A percentile compares a stretch with the other conserved stretches of the same genome.
These are phyloP conservation scores for Hypoxylon sp. DNA, from an alignment of 2,329 filamentous ascomycete genomes.

Conservation along the genomic window DNA sequence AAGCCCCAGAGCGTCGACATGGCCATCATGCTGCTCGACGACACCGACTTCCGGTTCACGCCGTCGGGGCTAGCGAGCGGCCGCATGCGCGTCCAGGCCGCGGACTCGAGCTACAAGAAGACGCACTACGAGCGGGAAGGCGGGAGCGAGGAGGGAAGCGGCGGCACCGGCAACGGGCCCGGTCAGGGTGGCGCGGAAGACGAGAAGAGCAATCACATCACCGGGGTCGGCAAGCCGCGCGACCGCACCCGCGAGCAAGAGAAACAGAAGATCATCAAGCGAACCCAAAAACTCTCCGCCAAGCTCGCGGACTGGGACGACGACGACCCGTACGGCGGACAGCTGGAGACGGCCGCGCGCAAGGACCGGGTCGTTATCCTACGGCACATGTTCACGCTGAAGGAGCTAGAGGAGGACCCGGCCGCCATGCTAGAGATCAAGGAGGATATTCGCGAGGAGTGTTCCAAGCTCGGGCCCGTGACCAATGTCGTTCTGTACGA, in stretches of 20 bases:
- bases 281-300: constrained; percentile 90
- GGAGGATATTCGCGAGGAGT: constrained; percentile 93
- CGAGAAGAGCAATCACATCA: constrained; percentile 55
- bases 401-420: constrained; percentile 88
- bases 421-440: constrained; percentile 90
- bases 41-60: constrained; percentile 81
- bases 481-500: constrained; percentile 95
- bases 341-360: constrained; percentile 65
- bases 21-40: constrained; percentile 85
- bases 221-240: constrained; percentile 62
- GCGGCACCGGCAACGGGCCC: constrained; percentile 25
- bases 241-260: constrained; percentile 72
- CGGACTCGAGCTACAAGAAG: constrained; percentile 93
- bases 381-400: constrained; percentile 91
- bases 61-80: constrained; percentile 67
- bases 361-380: constrained; percentile 89
- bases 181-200: constrained; percentile 8
- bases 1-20: constrained; percentile 92
- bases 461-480: constrained; percentile 85
- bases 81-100: constrained; percentile 84
- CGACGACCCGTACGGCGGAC: constrained; percentile 75
- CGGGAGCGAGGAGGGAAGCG: constrained; percentile 41
- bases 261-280: constrained; percentile 90
- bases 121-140: constrained; percentile 73
- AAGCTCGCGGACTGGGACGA: constrained; percentile 97